Evolutionary conservation across 176 grass and related monocot genomes (phyloP).

Genomic region (Musa schizocarpa): DNA sequence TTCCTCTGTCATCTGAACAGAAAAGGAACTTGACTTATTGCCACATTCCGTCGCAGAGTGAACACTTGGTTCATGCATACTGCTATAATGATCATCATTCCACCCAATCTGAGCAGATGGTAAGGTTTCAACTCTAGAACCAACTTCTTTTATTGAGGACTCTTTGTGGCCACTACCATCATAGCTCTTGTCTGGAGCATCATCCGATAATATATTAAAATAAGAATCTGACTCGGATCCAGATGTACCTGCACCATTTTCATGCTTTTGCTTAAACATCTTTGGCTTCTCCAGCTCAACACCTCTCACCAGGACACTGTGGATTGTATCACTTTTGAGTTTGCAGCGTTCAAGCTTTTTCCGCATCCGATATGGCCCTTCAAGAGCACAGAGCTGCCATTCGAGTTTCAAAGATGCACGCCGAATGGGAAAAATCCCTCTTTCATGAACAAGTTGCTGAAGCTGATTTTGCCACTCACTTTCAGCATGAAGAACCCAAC

Average conservation of each 20-base stretch:
- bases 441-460: constrained; percentile 88
- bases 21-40: constrained; percentile 73
- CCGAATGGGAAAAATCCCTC: constrained; percentile 76
- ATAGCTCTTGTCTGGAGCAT: constrained; percentile 39
- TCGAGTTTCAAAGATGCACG: constrained; percentile 47
- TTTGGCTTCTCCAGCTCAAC: constrained; percentile 46
- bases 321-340: constrained; percentile 88
- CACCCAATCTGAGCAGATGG: constrained; percentile 53
- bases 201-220: constrained; percentile 71
- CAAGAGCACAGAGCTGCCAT: constrained; percentile 79
- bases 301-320: constrained; percentile 60
- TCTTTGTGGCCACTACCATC: constrained; percentile 46
- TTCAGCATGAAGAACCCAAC: constrained; percentile 96
- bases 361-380: constrained; percentile 95
- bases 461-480: constrained; percentile 92
- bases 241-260: constrained; percentile 41
- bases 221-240: constrained; percentile 62
- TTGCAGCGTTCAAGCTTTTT: constrained; percentile 89
- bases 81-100: constrained; percentile 71
- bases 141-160: constrained; percentile 53
- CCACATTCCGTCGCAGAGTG: constrained; percentile 75
- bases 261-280: constrained; percentile 44
- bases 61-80: constrained; percentile 79
- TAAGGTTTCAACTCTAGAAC: constrained; percentile 52
- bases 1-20: constrained; percentile 65